Base-by-base conservation (phyloP, 2,329 filamentous ascomycete species). In the Alternaria triticina region DNA sequence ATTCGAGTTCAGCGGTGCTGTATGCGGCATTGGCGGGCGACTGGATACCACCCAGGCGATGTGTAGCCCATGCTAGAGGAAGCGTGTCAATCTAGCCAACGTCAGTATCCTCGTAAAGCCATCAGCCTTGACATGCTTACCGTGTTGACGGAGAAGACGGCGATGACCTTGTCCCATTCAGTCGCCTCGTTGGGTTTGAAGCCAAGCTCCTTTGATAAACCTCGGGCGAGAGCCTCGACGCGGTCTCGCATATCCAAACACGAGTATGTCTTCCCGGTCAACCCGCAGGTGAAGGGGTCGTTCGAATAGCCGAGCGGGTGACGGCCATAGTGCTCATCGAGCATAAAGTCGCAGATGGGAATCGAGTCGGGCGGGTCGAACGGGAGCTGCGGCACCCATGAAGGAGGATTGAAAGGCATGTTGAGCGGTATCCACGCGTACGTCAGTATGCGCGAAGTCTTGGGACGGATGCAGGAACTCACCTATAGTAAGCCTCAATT, bases 81-180 rank as follows among this genome's bases (percentile, higher is more conserved):
- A 94, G 81, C 57, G 90, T 92, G 79, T 96, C 92, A 66, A 96
- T 88, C 87, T 92, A 57, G 45, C 12, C 9, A 6, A 12, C 23
- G 62, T 78, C 64, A 78, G 70, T 62, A 46, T 22, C n/a, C 5
- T 23, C 13, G 15, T 25, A 54, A 28, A 7, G 10, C 15, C 13
- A 11, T 12, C 28, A 23, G 10, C 15, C 20, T 43, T 11, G 15
- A 22, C n/a, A 54, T 46, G 76, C 86, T 63, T 80, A 93, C 91
- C 28, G 92, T 93, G 76, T 96, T 96, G 62, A 94, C 80, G n/a
- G 90, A 90, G 81, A 92, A 96, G 27, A 94, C 83, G 5, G 85
- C 90, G 51, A 93, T 83, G 23, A 94, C 91, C 78, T 94, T 93
- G 73, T 96, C 92, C 90, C 90, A 96, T 76, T 94, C 91, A 0